Evolutionary conservation across 208 protist species (phyloP).

Genomic region (Crithidia fasciculata): DNA sequence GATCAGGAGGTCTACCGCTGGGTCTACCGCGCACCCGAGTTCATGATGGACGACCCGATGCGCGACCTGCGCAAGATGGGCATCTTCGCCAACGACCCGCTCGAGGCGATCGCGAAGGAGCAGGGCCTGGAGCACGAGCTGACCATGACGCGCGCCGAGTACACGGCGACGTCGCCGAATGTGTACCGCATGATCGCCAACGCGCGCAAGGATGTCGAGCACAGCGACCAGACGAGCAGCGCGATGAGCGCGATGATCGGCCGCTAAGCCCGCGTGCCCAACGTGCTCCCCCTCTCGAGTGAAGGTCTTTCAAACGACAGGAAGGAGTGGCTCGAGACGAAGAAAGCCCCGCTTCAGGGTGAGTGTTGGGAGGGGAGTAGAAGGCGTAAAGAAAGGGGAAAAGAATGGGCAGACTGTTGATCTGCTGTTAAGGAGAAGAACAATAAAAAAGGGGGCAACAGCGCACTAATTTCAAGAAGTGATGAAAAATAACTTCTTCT

Average conservation of each 20-base stretch:
- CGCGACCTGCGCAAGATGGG: conserved; percentile 69
- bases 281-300: not conserved
- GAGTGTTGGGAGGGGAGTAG: no score
- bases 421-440: no score
- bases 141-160: conserved; percentile 42
- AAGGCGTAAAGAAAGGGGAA: no score
- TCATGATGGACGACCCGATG: conserved; percentile 65
- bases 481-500: no score
- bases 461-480: no score
- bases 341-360: not conserved
- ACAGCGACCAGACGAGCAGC: conserved; percentile 38
- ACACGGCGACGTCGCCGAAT: conserved; percentile 46
- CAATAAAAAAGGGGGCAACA: no score
- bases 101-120: conserved; percentile 65
- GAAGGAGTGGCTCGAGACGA: not conserved
- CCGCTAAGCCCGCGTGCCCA: conserved; percentile 5
- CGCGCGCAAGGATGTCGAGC: conserved; percentile 54
- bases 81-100: conserved; percentile 75
- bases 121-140: conserved; percentile 71
- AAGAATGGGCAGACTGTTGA: no score
- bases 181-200: conserved; percentile 45
- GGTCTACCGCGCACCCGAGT: conserved; percentile 75
- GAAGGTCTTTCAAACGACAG: not conserved
- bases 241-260: conserved; percentile 23
- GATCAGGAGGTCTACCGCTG: conserved; percentile 80